Conservation (phyloP, 2,329 filamentous ascomycete species). For the Penicillium glabrum region DNA sequence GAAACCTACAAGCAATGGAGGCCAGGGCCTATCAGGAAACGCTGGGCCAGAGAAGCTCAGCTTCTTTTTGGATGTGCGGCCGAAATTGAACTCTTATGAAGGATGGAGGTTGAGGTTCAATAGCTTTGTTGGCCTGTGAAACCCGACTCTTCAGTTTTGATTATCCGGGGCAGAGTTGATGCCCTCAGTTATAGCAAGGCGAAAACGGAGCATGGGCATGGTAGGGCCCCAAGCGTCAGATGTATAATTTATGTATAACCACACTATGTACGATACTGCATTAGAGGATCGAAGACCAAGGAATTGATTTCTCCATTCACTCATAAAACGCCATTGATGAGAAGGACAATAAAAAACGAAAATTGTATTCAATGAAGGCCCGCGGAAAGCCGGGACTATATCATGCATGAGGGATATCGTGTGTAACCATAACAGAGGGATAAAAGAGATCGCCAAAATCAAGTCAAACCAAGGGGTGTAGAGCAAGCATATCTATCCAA, state of each 20-base stretch:
- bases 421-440: constrained; percentile 19
- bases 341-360: constrained; percentile 6
- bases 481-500: constrained; percentile 57
- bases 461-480: constrained; percentile 5
- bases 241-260: constrained; percentile 38
- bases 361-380: background rate
- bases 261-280: constrained; percentile 36
- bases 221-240: constrained; percentile 17
- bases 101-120: constrained; percentile 58
- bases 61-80: constrained; percentile 65
- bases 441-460: constrained; percentile 9
- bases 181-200: constrained; percentile 20
- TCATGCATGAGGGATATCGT: constrained; percentile 36
- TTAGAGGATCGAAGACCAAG: constrained; percentile 16
- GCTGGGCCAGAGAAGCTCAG: constrained; percentile 49
- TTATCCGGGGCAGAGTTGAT: background rate
- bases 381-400: constrained; percentile 10
- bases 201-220: constrained; percentile 27
- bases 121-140: constrained; percentile 48
- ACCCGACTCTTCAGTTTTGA: background rate
- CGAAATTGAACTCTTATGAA: constrained; percentile 64
- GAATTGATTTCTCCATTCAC: constrained; percentile 29
- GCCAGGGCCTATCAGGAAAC: constrained; percentile 31
- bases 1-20: constrained; percentile 42
- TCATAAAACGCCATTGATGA: constrained; percentile 19